phyloP scores from a whole-genome alignment of 2,329 filamentous ascomycete species.

The Aspergillus candidus region DNA sequence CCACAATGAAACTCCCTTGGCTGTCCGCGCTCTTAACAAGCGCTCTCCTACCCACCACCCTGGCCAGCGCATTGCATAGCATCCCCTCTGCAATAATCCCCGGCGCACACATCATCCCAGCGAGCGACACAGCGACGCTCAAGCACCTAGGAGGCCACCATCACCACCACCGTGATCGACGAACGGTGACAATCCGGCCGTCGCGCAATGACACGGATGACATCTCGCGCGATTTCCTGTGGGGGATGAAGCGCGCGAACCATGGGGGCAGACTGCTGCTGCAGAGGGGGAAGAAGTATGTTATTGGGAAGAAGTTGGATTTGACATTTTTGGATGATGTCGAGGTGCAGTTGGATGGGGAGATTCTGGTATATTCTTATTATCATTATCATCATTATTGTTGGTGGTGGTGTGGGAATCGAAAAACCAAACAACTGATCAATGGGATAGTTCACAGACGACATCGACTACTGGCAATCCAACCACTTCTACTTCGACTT shows the following conservation, averaged over 20 bases:
- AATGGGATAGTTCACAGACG: conserved; percentile 38
- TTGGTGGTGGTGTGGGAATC: background rate
- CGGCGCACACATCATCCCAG: conserved; percentile 22
- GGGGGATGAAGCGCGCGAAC: conserved; percentile 52
- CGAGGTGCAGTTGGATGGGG: conserved; percentile 54
- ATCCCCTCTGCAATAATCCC: conserved; percentile 9
- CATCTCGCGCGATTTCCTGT: conserved; percentile 50
- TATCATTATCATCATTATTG: no score
- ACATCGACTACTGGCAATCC: conserved; percentile 45
- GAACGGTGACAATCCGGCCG: conserved; percentile 47
- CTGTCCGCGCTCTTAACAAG: conserved; percentile 17
- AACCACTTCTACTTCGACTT: conserved; percentile 49
- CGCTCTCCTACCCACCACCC: conserved; percentile 12
- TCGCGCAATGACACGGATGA: conserved; percentile 53
- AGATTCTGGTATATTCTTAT: conserved; percentile 39
- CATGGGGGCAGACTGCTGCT: conserved; percentile 53
- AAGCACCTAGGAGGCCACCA: conserved; percentile 19
- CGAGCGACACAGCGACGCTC: conserved; percentile 14
- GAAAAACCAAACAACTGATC: background rate
- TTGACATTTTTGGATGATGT: conserved; percentile 54
- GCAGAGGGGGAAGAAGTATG: conserved; percentile 48
- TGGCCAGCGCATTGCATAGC: conserved; percentile 9
- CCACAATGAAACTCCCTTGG: conserved; percentile 21
- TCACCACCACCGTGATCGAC: conserved; percentile 30
- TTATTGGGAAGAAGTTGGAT: conserved; percentile 56